These are phyloP conservation scores for Sporisorium iseilematis-ciliati DNA, from an alignment of 1,284 basidiomycete species.

Conservation along the genomic window DNA sequence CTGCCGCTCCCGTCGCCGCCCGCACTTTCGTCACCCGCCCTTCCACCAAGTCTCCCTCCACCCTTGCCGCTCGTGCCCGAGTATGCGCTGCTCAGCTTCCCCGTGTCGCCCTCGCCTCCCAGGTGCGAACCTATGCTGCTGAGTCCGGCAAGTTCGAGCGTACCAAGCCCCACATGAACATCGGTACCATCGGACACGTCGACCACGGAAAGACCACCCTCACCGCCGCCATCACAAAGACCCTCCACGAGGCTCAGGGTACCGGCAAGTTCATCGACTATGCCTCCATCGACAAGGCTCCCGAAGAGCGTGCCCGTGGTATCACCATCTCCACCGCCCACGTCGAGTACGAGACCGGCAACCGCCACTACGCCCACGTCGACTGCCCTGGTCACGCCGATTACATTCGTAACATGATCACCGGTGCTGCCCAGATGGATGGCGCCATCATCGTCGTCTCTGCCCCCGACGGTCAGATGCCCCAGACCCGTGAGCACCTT, in stretches of 20 bases:
- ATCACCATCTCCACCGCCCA: conserved; percentile 92
- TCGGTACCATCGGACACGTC: conserved; percentile 72
- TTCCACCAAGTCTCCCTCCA: conserved; percentile 36
- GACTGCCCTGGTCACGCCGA: conserved; percentile 84
- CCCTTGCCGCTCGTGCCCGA: conserved; percentile 38
- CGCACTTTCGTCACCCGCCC: conserved; percentile 43
- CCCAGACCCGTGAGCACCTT: conserved; percentile 97
- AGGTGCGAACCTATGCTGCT: conserved; percentile 71
- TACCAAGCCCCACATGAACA: conserved; percentile 90
- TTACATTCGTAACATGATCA: conserved; percentile 89
- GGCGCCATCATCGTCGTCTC: conserved; percentile 81
- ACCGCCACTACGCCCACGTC: conserved; percentile 97
- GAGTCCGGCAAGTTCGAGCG: conserved; percentile 84
- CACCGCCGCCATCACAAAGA: conserved; percentile 98
- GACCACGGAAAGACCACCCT: conserved; percentile 82
- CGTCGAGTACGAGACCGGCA: conserved; percentile 93
- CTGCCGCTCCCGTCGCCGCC: conserved; percentile 35
- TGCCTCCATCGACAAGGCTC: conserved; percentile 98
- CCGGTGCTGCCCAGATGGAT: conserved; percentile 99
- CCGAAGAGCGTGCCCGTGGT: conserved; percentile 99
- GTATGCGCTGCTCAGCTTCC: conserved; percentile 42
- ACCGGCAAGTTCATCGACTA: conserved; percentile 96
- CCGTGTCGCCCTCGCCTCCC: conserved; percentile 45
- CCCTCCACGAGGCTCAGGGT: conserved; percentile 82
- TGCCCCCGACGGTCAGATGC: conserved; percentile 99